phyloP scores from a whole-genome alignment of 768 basidiomycete genomes.

The Boletus patriciae region DNA sequence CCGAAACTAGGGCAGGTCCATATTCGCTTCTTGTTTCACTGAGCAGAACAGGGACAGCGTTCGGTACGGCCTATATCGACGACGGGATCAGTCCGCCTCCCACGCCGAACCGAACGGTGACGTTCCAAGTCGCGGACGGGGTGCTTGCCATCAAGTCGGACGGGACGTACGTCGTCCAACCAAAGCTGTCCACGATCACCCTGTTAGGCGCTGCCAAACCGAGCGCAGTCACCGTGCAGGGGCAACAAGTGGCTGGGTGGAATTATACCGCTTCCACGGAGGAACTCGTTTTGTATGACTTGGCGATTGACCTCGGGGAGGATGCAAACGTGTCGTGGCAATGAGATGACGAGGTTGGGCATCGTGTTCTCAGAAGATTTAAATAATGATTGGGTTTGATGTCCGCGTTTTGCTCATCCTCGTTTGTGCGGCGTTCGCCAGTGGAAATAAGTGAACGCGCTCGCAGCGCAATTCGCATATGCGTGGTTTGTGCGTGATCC shows the following conservation, averaged over 20 bases:
- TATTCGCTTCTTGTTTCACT: conserved; percentile 62
- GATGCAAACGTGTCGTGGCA: conserved; percentile 37
- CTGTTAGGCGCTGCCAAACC: conserved; percentile 54
- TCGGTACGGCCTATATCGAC: conserved; percentile 63
- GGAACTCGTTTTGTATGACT: conserved; percentile 40
- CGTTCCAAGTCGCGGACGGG: conserved; percentile 39
- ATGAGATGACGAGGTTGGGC: not conserved
- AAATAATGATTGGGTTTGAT: not conserved
- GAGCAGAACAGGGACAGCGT: conserved; percentile 45
- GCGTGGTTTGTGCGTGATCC: not conserved
- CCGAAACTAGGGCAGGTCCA: conserved; percentile 59
- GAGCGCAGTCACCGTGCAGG: conserved; percentile 39
- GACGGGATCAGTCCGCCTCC: conserved; percentile 57
- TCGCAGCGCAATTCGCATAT: not conserved
- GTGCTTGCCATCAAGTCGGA: conserved; percentile 37
- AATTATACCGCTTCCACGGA: conserved; percentile 38
- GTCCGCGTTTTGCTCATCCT: not conserved
- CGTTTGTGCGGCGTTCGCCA: not conserved
- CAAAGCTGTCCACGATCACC: conserved; percentile 49
- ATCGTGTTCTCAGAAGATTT: not conserved
- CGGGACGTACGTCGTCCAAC: conserved; percentile 35
- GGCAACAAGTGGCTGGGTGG: conserved; percentile 36
- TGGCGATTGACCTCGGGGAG: conserved; percentile 45
- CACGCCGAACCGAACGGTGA: conserved; percentile 48
- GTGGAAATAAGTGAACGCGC: not conserved